Evolutionary conservation across 768 basidiomycete species (phyloP).

Genomic region (Kwoniella newhampshirensis): DNA sequence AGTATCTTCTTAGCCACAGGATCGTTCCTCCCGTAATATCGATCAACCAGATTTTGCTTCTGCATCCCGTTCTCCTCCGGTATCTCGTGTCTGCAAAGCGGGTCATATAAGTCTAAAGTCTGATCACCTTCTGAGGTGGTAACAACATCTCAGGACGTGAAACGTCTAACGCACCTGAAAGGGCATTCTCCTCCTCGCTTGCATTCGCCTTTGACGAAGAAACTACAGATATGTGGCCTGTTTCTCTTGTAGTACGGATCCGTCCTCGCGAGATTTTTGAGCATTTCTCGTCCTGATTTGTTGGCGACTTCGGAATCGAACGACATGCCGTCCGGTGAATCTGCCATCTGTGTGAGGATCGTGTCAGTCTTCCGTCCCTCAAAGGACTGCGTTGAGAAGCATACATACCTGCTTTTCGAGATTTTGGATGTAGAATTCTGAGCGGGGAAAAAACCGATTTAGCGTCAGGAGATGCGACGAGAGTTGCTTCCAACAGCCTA

Average conservation of each 20-base stretch:
- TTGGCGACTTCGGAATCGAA: constrained; percentile 57
- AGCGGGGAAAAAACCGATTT: constrained; percentile 47
- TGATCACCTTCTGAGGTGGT: not conserved
- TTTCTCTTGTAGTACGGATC: constrained; percentile 99
- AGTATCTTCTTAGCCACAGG: constrained; percentile 92
- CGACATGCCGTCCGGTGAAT: constrained; percentile 38
- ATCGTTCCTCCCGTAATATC: constrained; percentile 89
- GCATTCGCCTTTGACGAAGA: constrained; percentile 94
- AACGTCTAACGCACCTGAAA: constrained; percentile 61
- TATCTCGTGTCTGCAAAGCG: constrained; percentile 71
- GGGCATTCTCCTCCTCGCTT: constrained; percentile 89
- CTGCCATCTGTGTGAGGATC: constrained; percentile 58
- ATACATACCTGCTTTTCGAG: constrained; percentile 36
- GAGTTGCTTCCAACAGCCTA: constrained; percentile 54
- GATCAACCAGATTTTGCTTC: constrained; percentile 90
- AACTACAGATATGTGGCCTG: constrained; percentile 87
- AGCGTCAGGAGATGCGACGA: constrained; percentile 4
- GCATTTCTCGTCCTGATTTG: constrained; percentile 90
- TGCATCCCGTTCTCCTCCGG: constrained; percentile 77
- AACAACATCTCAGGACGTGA: not conserved
- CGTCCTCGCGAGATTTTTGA: constrained; percentile 88
- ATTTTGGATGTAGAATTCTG: constrained; percentile 54
- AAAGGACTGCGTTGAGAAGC: constrained; percentile 4
- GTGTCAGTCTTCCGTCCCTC: not conserved
- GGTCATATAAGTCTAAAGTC: no score